phyloP scores from a whole-genome alignment of 1,284 basidiomycete genomes.

The Jaminaea rosea region DNA sequence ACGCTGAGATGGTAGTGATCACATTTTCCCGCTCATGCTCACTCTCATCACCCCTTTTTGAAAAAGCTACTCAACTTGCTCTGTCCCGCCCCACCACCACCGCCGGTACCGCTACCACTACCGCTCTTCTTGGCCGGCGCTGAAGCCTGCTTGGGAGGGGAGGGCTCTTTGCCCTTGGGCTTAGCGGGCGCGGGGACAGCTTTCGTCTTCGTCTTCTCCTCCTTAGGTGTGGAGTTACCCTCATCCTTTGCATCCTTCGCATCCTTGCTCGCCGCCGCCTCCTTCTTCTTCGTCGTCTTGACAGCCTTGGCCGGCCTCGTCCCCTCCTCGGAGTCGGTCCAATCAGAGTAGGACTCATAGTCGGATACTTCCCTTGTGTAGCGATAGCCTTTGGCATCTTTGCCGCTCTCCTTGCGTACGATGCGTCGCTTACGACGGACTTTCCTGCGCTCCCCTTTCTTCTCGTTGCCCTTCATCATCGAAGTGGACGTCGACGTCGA shows the following conservation, averaged over 20 bases:
- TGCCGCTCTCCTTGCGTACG: not conserved
- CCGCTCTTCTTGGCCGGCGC: not conserved
- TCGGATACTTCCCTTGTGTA: not conserved
- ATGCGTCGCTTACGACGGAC: not conserved
- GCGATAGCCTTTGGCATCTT: not conserved
- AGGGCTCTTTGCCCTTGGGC: not conserved
- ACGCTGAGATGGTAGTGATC: too few species aligned
- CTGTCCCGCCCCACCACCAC: not conserved
- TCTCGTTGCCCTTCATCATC: not conserved
- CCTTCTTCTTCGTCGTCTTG: too few species aligned
- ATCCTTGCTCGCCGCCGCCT: too few species aligned
- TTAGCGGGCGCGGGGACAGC: not conserved
- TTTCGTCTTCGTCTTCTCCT: too few species aligned
- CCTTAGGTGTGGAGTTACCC: too few species aligned
- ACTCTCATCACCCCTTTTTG: not conserved
- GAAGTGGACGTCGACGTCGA: not conserved
- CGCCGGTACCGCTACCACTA: not conserved
- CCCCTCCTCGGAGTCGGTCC: constrained; percentile 1
- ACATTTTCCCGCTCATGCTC: too few species aligned
- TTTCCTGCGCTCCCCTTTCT: not conserved
- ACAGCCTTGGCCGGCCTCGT: too few species aligned
- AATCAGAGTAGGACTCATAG: constrained; percentile 1
- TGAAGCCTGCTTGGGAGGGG: not conserved
- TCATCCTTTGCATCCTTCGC: too few species aligned
- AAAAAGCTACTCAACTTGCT: not conserved